Evolutionary conservation across 2,329 filamentous ascomycete species (phyloP), one percentile per base, ranked within the genome.

Genomic region (Exophiala calicioides): DNA sequence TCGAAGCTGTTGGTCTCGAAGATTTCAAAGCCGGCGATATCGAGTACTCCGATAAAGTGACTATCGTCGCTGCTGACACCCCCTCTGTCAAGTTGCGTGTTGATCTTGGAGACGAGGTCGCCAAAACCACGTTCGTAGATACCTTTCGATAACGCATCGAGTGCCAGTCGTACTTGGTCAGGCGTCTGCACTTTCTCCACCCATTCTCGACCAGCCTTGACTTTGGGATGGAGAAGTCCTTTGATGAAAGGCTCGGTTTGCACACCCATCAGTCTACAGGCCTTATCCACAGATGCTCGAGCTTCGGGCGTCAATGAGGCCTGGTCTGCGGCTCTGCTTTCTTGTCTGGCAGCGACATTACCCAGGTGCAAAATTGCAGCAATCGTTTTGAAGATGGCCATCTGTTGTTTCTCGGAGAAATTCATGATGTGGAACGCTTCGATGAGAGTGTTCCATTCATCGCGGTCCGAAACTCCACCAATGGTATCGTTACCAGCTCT

Each of bases 1-100:
- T 98, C 93, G 62, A 98, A 98, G 73, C 91, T 96, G 73, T 98
- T 98, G 62, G 88, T 81, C 59, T 98, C 90, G 60, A 98, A 98
- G 49, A 98, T 98, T 65, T 98, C 93, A 68, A 98, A 98, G 51
- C 93, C 93, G 55, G 94, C 94, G 68, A 98, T 98, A 80, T 98
- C 93, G 31, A 98, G 83, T 6, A 98, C 93, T 43, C 93, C 93
- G 57, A 98, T 98, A 69, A 98, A 98, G 61, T 88, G 86, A 1
- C 88, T 90, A 63, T 97, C 90, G 50, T 98, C 90, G 37, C 85
- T 76, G 7, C 86, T 85, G 64, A 88, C 80, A 3, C 88, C 86
- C 31, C 83, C 86, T n/a, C 88, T 83, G 64, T 97, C 90, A 3
- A 98, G 80, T 62, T 95, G 90, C 41, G 78, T 79, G 65, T 98